These are phyloP conservation scores for Vigna unguiculata DNA, from an alignment of 306 rosid species.

Conservation along the genomic window DNA sequence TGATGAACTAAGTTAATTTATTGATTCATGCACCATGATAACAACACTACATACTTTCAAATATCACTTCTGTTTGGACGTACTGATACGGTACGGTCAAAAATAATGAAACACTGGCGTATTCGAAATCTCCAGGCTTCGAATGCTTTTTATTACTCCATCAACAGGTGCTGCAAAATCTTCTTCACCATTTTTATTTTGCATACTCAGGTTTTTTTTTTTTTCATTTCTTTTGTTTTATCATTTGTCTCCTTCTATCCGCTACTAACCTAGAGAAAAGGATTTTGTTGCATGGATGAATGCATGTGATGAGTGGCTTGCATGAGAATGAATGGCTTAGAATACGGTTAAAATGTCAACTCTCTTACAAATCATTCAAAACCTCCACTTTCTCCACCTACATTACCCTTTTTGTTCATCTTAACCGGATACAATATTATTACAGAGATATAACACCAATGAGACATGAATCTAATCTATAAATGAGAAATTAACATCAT, in stretches of 20 bases:
- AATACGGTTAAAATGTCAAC: not conserved
- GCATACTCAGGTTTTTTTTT: not conserved
- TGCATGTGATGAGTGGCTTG: too few relatives aligned
- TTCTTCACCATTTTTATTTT: constrained; percentile 23
- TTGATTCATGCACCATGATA: constrained; percentile 35
- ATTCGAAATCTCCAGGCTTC: not conserved
- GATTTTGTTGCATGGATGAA: too few relatives aligned
- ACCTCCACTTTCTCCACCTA: too few relatives aligned
- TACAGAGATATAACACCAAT: too few relatives aligned
- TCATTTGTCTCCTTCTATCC: too few relatives aligned
- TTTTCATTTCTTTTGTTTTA: not conserved
- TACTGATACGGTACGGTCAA: constrained; percentile 27
- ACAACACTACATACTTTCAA: constrained; percentile 20
- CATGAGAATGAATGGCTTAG: not conserved
- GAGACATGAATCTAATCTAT: too few relatives aligned
- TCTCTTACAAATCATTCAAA: too few relatives aligned
- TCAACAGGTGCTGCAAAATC: not conserved
- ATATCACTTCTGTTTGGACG: constrained; percentile 26
- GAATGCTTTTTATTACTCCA: constrained; percentile 1
- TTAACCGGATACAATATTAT: too few relatives aligned
- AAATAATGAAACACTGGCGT: constrained; percentile 9
- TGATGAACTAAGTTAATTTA: constrained; percentile 8
- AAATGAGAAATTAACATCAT: too few relatives aligned
- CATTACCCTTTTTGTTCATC: too few relatives aligned
- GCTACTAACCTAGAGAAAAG: too few relatives aligned